Base-by-base conservation (phyloP, 2,329 filamentous ascomycete species). In the Aureobasidium sp. region DNA sequence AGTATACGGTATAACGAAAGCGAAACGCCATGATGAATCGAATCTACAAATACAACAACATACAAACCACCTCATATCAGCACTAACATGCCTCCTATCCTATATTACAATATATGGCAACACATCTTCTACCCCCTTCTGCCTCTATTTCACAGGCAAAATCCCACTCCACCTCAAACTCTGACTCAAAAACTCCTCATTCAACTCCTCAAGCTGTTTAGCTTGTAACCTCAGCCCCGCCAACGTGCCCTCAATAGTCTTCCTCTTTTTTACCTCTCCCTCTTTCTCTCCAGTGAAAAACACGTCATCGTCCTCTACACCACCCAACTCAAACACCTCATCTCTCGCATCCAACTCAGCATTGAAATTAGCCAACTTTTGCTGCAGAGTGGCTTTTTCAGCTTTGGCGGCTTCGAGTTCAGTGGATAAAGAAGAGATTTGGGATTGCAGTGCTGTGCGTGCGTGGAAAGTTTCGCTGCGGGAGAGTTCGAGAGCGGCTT, bases 161-260 rank as follows among this genome's bases (percentile, higher is more conserved):
- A 41, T 32, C 0, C 53, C 53, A 57, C 53, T 61, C 64, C 64
- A 66, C 57, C 63, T 49, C 27, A 50, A 47, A 44, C 57, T 62
- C 62, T 65, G 61, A 16, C 29, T 37, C 34, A 64, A 57, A 34
- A 66, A 65, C 48, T 66, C 61, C 13, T 66, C 64, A 47, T 66
- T 66, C 37, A 66, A 55, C 60, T 66, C 64, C 34, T 66, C 64
- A 8, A 66, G 42, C 47, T 64, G 63, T 11, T 61, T 61, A 10
- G 63, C 64, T 50, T 66, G 64, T 29, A 59, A 55, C 27, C 63
- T 48, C 48, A 66, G 48, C 39, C 63, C 61, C 3, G 63, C 64
- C 47, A 66, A 49, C 57, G 60, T 65, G 5, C 64, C 62, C 42
- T 65, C 64, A 14, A 65, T 45, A 5, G 62, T 65, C 29, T 47